Percentiles rank a stretch among this genome's conserved stretches.
These are phyloP conservation scores for Rubus idaeus DNA, from an alignment of 306 rosid species.

Conservation along the genomic window DNA sequence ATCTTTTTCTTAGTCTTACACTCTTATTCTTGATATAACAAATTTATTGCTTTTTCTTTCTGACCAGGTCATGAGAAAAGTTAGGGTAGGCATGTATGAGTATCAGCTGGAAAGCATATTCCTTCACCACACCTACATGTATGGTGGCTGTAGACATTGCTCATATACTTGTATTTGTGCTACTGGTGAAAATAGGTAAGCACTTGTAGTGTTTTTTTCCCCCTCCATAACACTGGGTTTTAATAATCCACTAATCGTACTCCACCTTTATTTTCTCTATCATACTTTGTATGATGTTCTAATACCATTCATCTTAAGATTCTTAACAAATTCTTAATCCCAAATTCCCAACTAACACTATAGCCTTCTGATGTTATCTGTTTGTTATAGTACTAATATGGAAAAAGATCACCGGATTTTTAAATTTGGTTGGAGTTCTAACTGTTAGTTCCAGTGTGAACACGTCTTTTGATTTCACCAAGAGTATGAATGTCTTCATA, in stretches of 20 bases:
- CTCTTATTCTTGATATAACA: constrained; percentile 2
- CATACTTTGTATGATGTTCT: not conserved
- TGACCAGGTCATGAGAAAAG: constrained; percentile 78
- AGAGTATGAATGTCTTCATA: not conserved
- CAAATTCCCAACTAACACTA: not conserved
- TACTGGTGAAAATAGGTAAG: constrained; percentile 78
- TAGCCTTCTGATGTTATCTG: not conserved
- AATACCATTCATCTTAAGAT: not conserved
- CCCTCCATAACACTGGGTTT: not conserved
- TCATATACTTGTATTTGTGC: constrained; percentile 96
- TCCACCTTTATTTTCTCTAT: not conserved
- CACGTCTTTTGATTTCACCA: not conserved
- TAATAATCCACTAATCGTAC: not conserved
- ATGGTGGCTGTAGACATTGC: constrained; percentile 97
- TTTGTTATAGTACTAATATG: not conserved
- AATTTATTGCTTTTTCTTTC: constrained; percentile 7
- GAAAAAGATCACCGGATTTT: not conserved
- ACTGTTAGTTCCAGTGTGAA: not conserved
- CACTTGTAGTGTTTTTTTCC: no score
- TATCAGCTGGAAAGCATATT: constrained; percentile 90
- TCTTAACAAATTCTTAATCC: not conserved
- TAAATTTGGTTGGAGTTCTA: not conserved
- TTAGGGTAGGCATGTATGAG: constrained; percentile 81
- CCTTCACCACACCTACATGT: constrained; percentile 96
- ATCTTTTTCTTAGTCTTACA: not conserved